These are phyloP conservation scores for Neckera pumila DNA, from an alignment of 225 moss, liverwort and hornwort genomes.

Conservation along the genomic window DNA sequence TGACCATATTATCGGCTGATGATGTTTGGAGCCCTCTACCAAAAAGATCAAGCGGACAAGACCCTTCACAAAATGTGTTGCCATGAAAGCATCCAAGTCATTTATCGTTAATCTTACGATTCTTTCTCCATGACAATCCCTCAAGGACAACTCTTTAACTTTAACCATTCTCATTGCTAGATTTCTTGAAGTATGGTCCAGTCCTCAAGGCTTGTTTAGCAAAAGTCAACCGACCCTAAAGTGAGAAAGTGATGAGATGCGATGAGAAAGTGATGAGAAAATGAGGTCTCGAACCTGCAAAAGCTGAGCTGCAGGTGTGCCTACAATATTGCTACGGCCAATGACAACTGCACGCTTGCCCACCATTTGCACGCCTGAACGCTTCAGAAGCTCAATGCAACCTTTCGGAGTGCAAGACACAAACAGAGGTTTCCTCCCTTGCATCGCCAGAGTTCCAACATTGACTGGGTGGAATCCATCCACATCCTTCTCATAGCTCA, in stretches of 20 bases:
- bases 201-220: neutral
- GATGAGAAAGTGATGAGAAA: neutral
- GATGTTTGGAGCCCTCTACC: neutral
- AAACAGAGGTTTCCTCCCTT: conserved; percentile 63
- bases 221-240: neutral
- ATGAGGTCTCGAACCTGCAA: conserved; percentile 21
- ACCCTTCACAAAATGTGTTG: neutral
- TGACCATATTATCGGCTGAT: neutral
- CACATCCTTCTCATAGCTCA: conserved; percentile 88
- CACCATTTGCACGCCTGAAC: conserved; percentile 48
- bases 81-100: neutral
- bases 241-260: neutral
- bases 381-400: conserved; percentile 66
- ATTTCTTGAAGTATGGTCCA: neutral
- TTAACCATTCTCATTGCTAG: neutral
- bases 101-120: neutral
- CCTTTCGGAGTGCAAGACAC: conserved; percentile 85
- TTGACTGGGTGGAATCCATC: conserved; percentile 94
- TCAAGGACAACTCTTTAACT: neutral
- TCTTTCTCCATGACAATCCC: neutral
- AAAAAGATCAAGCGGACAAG: neutral
- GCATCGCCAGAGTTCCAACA: conserved; percentile 74
- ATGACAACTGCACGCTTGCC: conserved; percentile 87
- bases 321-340: conserved; percentile 89
- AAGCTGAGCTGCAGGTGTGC: conserved; percentile 74